Percentiles rank a stretch among this genome's conserved stretches.
phyloP scores from a whole-genome alignment of 768 basidiomycete genomes.

The Leucogyrophana mollusca region DNA sequence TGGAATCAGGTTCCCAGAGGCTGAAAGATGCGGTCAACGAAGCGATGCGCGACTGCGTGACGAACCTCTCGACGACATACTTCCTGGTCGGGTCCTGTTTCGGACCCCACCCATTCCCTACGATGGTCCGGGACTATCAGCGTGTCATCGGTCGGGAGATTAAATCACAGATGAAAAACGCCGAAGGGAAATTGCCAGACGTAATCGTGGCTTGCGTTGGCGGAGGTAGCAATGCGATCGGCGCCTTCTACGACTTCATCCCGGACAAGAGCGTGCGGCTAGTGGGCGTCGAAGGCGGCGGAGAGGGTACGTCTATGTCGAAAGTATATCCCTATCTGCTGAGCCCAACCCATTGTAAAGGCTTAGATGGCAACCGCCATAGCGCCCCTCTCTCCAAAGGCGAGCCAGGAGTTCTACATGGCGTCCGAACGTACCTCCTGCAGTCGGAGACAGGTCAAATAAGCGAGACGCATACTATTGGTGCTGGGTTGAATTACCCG shows the following conservation, averaged over 20 bases:
- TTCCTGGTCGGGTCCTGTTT: slow-evolving; percentile 97
- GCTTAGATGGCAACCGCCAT: slow-evolving; percentile 82
- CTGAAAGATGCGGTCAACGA: slow-evolving; percentile 99
- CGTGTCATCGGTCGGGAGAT: slow-evolving; percentile 94
- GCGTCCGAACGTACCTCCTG: slow-evolving; percentile 92
- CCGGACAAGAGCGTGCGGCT: slow-evolving; percentile 80
- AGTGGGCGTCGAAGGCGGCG: slow-evolving; percentile 95
- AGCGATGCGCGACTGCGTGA: slow-evolving; percentile 98
- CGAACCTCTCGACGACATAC: slow-evolving; percentile 90
- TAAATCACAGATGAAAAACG: slow-evolving; percentile 77
- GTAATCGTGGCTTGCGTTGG: slow-evolving; percentile 96
- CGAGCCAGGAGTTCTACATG: slow-evolving; percentile 92
- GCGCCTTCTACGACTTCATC: slow-evolving; percentile 97
- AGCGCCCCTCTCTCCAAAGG: slow-evolving; percentile 93
- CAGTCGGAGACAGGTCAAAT: slow-evolving; percentile 91
- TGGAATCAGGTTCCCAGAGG: slow-evolving; percentile 90
- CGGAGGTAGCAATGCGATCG: slow-evolving; percentile 97
- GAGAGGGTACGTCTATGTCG: slow-evolving; percentile 66
- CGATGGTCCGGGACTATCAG: slow-evolving; percentile 98
- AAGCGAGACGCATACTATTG: slow-evolving; percentile 95
- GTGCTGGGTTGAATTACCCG: slow-evolving; percentile 96
- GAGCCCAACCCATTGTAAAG: slow-evolving; percentile 24
- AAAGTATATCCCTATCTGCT: neutral
- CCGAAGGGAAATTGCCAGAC: slow-evolving; percentile 85
- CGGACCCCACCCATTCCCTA: slow-evolving; percentile 98